Evolutionary conservation across 352 stramenopile genomes (phyloP).

Genomic region (Phytophthora sojae): DNA sequence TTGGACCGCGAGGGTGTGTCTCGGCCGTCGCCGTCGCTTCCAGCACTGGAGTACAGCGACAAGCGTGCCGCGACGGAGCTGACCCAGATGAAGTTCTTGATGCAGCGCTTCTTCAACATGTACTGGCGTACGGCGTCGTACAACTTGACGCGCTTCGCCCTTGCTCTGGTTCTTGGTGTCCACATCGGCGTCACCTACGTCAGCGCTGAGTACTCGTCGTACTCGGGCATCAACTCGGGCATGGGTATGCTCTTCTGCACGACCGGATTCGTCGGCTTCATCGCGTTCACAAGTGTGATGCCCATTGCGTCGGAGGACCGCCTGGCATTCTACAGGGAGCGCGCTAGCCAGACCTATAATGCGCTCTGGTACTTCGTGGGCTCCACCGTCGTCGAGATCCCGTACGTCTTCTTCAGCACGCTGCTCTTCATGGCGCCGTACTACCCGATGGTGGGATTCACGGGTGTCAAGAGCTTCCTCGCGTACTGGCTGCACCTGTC

Average conservation of each 20-base stretch:
- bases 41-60: constrained; percentile 40
- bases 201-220: constrained; percentile 48
- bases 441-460: constrained; percentile 33
- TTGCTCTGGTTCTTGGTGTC: constrained; percentile 68
- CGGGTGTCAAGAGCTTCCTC: constrained; percentile 54
- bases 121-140: constrained; percentile 75
- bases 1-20: constrained; percentile 45
- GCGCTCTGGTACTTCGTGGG: constrained; percentile 34
- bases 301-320: constrained; percentile 22
- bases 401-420: constrained; percentile 18
- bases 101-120: constrained; percentile 60
- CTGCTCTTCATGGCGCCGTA: constrained; percentile 28
- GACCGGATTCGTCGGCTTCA: constrained; percentile 65
- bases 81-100: constrained; percentile 45
- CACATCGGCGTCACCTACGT: constrained; percentile 79
- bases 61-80: constrained; percentile 40
- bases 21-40: constrained; percentile 34
- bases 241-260: constrained; percentile 83
- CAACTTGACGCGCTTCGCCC: constrained; percentile 52
- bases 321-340: constrained; percentile 25
- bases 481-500: constrained; percentile 52
- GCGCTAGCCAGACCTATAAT: constrained; percentile 30
- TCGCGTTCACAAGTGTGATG: constrained; percentile 23
- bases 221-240: constrained; percentile 44
- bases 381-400: constrained; percentile 23